A percentile compares a stretch with the other conserved stretches of the same genome.
Evolutionary conservation across 805 yeast genomes (phyloP).

Genomic region (Candida pseudoglaebosa): DNA sequence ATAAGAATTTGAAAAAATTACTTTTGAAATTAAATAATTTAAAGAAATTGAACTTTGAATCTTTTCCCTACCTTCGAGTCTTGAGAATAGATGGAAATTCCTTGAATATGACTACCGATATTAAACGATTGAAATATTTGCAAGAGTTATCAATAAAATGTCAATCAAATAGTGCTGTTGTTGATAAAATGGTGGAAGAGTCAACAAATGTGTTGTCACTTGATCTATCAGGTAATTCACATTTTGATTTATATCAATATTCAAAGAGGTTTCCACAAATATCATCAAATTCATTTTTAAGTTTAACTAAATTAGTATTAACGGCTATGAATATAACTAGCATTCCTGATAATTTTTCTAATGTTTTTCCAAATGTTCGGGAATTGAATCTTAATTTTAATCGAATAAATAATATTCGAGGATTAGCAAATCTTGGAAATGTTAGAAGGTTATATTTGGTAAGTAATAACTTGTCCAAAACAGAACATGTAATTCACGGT

Average conservation of each 20-base stretch:
- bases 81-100: conserved; percentile 45
- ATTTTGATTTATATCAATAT: conserved; percentile 11
- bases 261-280: conserved; percentile 4
- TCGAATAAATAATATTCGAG: conserved; percentile 30
- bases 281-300: conserved; percentile 21
- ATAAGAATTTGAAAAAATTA: conserved; percentile 33
- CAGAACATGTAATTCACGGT: conserved; percentile 29
- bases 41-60: conserved; percentile 23
- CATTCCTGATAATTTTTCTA: conserved; percentile 35
- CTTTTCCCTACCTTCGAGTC: conserved; percentile 37
- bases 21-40: conserved; percentile 36
- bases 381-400: conserved; percentile 52
- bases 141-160: conserved; percentile 44
- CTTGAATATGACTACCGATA: conserved; percentile 19
- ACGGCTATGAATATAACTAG: conserved; percentile 42
- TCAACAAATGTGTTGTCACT: conserved; percentile 26
- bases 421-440: conserved; percentile 28
- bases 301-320: conserved; percentile 38
- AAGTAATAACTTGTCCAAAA: conserved; percentile 40
- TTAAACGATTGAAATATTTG: conserved; percentile 27
- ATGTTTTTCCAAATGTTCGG: conserved; percentile 42
- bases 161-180: conserved; percentile 17
- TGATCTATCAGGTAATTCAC: conserved; percentile 39
- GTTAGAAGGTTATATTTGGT: conserved; percentile 40
- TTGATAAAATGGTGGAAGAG: conserved; percentile 17